Evolutionary conservation across 148 eudicot genomes (phyloP).

Genomic region (Rhododendron williamsianum): DNA sequence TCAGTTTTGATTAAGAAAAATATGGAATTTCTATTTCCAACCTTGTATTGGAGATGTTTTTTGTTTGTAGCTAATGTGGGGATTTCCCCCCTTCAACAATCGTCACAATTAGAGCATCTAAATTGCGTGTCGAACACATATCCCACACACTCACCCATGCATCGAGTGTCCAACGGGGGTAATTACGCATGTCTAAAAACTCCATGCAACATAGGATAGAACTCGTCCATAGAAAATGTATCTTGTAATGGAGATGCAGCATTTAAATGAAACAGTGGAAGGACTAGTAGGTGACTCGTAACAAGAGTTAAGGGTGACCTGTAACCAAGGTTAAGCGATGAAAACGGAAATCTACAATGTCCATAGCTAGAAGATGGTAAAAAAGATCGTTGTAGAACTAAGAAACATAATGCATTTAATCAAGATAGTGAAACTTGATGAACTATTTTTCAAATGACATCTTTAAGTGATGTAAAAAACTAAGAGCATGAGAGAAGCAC

Average conservation of each 20-base stretch:
- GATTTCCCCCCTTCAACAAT: background rate
- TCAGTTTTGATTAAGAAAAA: background rate
- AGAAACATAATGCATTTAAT: background rate
- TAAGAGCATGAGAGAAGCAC: conserved; percentile 24
- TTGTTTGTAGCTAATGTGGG: background rate
- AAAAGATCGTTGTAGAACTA: background rate
- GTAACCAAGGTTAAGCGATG: background rate
- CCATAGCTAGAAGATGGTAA: background rate
- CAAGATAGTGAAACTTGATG: background rate
- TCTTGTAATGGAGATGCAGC: background rate
- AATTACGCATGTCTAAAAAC: background rate
- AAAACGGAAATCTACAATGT: background rate
- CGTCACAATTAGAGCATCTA: background rate
- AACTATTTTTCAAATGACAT: background rate
- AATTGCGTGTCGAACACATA: background rate
- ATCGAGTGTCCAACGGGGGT: background rate
- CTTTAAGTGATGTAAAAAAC: background rate
- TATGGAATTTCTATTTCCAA: background rate
- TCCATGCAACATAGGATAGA: background rate
- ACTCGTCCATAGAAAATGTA: background rate
- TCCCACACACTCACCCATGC: background rate
- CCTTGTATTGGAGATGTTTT: background rate
- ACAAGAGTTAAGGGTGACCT: background rate
- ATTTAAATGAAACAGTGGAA: background rate
- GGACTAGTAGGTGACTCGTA: too few relatives aligned